Evolutionary conservation across 1,284 basidiomycete species (phyloP).

Genomic region (Marasmius sp.): DNA sequence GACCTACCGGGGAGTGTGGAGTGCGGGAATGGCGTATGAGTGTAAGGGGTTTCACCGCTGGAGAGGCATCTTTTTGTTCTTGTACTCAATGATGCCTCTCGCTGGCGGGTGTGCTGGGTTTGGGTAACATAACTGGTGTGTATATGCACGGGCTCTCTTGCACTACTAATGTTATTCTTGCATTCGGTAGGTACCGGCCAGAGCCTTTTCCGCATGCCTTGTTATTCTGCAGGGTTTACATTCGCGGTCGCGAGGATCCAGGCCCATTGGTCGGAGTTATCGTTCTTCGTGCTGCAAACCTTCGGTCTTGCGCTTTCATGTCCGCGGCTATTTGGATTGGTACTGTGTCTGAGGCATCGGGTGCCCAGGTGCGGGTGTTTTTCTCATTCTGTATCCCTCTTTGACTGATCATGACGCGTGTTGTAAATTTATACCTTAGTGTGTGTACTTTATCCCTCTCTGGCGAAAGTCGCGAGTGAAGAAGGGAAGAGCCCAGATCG

Average conservation of each 20-base stretch:
- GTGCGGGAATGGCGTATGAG: constrained; percentile 82
- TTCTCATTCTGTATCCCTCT: background rate
- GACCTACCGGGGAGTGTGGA: too few relatives aligned
- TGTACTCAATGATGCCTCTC: constrained; percentile 97
- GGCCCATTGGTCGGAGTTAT: constrained; percentile 94
- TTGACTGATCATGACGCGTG: background rate
- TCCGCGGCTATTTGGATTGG: too few relatives aligned
- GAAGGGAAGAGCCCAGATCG: too few relatives aligned
- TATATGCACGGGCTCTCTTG: constrained; percentile 12
- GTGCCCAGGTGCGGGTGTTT: constrained; percentile 71
- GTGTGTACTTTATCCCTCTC: constrained; percentile 75
- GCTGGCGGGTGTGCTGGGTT: constrained; percentile 89
- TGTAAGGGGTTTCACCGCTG: constrained; percentile 72
- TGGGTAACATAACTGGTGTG: constrained; percentile 92
- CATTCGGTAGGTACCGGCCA: constrained; percentile 87
- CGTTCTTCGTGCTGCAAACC: constrained; percentile 98
- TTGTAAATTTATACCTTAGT: constrained; percentile 68
- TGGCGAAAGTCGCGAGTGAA: constrained; percentile 54
- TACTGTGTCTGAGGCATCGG: constrained; percentile 92
- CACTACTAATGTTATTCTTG: constrained; percentile 5
- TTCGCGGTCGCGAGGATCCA: constrained; percentile 96
- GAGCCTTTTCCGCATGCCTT: constrained; percentile 97
- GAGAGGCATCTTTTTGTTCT: constrained; percentile 89
- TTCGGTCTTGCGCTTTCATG: constrained; percentile 96
- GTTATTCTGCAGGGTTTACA: constrained; percentile 97